Base-by-base conservation (phyloP, 2,329 filamentous ascomycete species). In the Helminthosporium solani region DNA sequence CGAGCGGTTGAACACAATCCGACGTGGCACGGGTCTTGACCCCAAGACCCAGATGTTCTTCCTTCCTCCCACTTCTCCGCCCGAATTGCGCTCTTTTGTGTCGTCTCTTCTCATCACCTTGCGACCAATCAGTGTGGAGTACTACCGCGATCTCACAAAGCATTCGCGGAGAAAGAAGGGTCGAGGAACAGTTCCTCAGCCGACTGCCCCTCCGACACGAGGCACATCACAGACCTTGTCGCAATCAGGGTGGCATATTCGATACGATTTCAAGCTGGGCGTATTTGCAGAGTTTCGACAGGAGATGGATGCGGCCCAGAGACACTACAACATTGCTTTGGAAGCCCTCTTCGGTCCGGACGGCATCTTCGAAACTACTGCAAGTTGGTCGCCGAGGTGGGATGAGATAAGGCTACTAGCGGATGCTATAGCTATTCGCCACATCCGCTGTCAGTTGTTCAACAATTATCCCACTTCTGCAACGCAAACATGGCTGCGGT, bases 201-300 rank as follows among this genome's bases (percentile, higher is more conserved):
- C 91, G 2, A 92, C 90, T 6, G 79, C 89, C 25, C 88, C 90
- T 3, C 89, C 90, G 1, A 92, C 88, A 0, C 84, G 80, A 16
- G 89, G 88, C 21, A 95, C 89, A 1, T 95, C 90, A 1, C 88
- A 94, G 61, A 89, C 87, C 0, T 72, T 96, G n/a, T 88, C 90
- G 1, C 76, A 86, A 8, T 84, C 90, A 33, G 91, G 89, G 3
- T 99, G 92, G 94, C 90, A 90, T 61, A 86, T 95, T 42, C 85
- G 92, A 14, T 96, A 96, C 70, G 92, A 99, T 63, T 90, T 95
- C 74, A 99, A 99, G 67, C 79, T 91, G 15, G 92, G 86, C 6
- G 78, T 96, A 0, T 88, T 97, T 63, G 89, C 91, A 21, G 92
- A 97, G 64, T 96, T 95, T 56, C 83, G 94, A 7, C 88, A 95